phyloP scores from a whole-genome alignment of 2,329 filamentous ascomycete genomes.

The Neurospora crassa region DNA sequence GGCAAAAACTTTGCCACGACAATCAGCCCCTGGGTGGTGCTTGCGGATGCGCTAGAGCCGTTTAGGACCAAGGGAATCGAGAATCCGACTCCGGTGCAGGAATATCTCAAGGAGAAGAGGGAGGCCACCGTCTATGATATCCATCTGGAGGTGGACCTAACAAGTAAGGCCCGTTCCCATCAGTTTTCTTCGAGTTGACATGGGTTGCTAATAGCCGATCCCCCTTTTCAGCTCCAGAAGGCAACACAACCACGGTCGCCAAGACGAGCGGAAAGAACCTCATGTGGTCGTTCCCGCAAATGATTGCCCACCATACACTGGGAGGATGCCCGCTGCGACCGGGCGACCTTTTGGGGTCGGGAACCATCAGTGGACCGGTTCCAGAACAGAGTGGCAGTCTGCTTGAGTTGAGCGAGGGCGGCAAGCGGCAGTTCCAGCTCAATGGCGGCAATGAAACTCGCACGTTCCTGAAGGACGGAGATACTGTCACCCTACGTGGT shows the following conservation, averaged over 20 bases:
- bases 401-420: constrained; percentile 35
- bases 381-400: constrained; percentile 31
- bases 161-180: constrained; percentile 30
- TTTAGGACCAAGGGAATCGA: constrained; percentile 26
- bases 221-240: constrained; percentile 27
- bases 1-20: constrained; percentile 75
- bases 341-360: constrained; percentile 68
- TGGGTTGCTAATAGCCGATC: not conserved
- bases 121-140: constrained; percentile 58
- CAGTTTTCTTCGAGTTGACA: not conserved
- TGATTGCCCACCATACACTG: constrained; percentile 70
- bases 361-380: constrained; percentile 54
- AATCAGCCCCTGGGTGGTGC: constrained; percentile 70
- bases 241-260: constrained; percentile 47
- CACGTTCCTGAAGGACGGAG: constrained; percentile 36
- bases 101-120: constrained; percentile 48
- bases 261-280: constrained; percentile 55
- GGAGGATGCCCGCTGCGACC: constrained; percentile 66
- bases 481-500: constrained; percentile 32
- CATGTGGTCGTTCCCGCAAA: constrained; percentile 76
- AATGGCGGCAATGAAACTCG: constrained; percentile 28
- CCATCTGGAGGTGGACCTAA: constrained; percentile 54
- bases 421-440: constrained; percentile 33
- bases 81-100: constrained; percentile 26
- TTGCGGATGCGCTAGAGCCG: constrained; percentile 63